A percentile compares a stretch with the other conserved stretches of the same genome.
Conservation (phyloP, 2,329 filamentous ascomycete genomes). For the Hypocreales sp. region DNA sequence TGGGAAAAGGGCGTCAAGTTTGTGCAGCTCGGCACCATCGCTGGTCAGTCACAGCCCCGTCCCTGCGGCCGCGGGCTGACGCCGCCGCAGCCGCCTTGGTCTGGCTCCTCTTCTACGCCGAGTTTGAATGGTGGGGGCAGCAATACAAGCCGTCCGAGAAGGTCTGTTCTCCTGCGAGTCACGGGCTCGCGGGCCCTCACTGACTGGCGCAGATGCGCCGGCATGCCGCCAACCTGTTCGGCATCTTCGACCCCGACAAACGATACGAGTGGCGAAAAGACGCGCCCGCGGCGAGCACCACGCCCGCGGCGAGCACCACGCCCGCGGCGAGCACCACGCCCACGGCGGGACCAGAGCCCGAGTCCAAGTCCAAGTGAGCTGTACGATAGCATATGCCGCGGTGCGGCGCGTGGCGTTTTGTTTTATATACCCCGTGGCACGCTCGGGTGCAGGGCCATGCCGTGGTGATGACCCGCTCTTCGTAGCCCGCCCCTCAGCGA, state of each 20-base stretch:
- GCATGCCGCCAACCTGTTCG: conserved; percentile 22
- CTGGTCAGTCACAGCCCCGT: conserved; percentile 26
- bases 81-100: conserved; percentile 17
- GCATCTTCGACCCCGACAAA: conserved; percentile 23
- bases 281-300: too few species aligned
- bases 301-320: too few species aligned
- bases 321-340: too few species aligned
- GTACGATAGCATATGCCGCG: too few species aligned
- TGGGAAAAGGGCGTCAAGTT: conserved; percentile 53
- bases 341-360: conserved; percentile 11
- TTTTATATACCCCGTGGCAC: too few species aligned
- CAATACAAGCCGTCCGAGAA: conserved; percentile 26
- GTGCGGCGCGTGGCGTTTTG: too few species aligned
- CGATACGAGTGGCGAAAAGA: conserved; percentile 23
- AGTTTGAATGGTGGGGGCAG: conserved; percentile 28
- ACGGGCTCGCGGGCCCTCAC: background rate
- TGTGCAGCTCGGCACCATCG: conserved; percentile 43
- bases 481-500: too few species aligned
- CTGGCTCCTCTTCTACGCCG: conserved; percentile 24
- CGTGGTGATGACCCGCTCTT: too few species aligned
- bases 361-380: conserved; percentile 9
- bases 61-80: background rate
- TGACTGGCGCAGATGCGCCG: conserved; percentile 15
- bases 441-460: too few species aligned
- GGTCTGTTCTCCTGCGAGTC: conserved; percentile 10